These are phyloP conservation scores for Boletus edulis DNA, from an alignment of 768 basidiomycete genomes.

Conservation along the genomic window DNA sequence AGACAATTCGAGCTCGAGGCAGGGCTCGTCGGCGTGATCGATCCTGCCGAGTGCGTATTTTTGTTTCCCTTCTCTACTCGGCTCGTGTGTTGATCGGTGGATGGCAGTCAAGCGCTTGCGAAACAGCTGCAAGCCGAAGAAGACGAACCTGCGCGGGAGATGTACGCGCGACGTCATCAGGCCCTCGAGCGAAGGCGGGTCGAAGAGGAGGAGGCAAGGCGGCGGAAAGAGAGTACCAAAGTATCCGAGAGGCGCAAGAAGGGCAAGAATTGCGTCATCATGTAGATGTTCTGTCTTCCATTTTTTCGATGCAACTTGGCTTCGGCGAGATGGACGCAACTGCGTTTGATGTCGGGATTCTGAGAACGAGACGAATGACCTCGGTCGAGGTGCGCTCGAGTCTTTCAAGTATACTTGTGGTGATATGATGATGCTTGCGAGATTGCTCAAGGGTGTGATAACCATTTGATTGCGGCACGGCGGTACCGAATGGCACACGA, in stretches of 20 bases:
- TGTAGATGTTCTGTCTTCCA: neutral
- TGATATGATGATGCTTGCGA: too few species aligned
- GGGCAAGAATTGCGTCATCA: constrained; percentile 49
- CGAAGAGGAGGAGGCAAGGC: constrained; percentile 19
- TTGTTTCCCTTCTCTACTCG: neutral
- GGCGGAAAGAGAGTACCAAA: constrained; percentile 16
- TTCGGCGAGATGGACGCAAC: too few species aligned
- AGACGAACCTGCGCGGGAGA: constrained; percentile 49
- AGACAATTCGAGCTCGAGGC: constrained; percentile 47
- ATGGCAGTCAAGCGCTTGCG: constrained; percentile 52
- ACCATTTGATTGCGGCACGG: too few species aligned
- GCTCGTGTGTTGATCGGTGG: neutral
- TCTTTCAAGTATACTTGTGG: too few species aligned
- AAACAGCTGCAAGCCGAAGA: constrained; percentile 80
- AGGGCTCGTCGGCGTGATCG: constrained; percentile 34
- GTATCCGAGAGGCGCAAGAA: constrained; percentile 37
- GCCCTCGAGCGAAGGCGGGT: constrained; percentile 22
- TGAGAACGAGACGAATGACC: too few species aligned
- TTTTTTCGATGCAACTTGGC: too few species aligned
- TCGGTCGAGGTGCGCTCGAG: too few species aligned
- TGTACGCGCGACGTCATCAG: constrained; percentile 33
- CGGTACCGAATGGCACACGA: too few species aligned
- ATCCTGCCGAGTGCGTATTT: constrained; percentile 60
- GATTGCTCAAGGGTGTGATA: too few species aligned
- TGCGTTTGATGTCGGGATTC: too few species aligned